Percentiles rank a stretch among this genome's conserved stretches.
Evolutionary conservation across 306 rosid genomes (phyloP).

Genomic region (Oxytropis ochrocephala): DNA sequence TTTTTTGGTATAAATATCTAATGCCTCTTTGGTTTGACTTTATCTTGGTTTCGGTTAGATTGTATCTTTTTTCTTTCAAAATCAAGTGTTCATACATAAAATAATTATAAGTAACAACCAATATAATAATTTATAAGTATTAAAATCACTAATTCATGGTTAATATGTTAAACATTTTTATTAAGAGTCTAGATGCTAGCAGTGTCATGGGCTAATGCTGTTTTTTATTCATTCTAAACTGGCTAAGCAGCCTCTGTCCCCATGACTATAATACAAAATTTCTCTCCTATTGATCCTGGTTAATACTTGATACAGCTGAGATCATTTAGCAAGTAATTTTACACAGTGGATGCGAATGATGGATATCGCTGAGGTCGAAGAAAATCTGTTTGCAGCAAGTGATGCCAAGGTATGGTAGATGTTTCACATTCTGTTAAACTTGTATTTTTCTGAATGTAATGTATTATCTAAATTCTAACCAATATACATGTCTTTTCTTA

Average conservation of each 20-base stretch:
- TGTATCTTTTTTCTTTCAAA: background rate
- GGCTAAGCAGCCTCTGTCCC: background rate
- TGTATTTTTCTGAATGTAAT: background rate
- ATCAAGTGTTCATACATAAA: background rate
- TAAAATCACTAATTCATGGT: background rate
- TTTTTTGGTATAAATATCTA: too few species aligned
- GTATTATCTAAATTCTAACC: background rate
- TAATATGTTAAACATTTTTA: background rate
- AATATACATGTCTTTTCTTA: conserved; percentile 16
- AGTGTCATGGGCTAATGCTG: background rate
- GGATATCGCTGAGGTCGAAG: conserved; percentile 80
- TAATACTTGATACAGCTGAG: conserved; percentile 35
- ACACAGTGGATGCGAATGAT: conserved; percentile 36
- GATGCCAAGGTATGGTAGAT: conserved; percentile 98
- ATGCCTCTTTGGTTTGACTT: background rate
- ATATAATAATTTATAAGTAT: background rate
- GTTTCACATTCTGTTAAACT: background rate
- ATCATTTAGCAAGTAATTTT: conserved; percentile 16
- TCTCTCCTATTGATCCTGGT: conserved; percentile 7
- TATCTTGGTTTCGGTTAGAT: background rate
- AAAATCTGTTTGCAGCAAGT: conserved; percentile 62
- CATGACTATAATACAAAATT: background rate
- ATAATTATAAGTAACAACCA: background rate
- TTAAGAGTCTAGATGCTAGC: background rate
- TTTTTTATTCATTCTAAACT: background rate